phyloP scores from a whole-genome alignment of 164 flowering plant genomes.

The Dillenia suffruticosa region DNA sequence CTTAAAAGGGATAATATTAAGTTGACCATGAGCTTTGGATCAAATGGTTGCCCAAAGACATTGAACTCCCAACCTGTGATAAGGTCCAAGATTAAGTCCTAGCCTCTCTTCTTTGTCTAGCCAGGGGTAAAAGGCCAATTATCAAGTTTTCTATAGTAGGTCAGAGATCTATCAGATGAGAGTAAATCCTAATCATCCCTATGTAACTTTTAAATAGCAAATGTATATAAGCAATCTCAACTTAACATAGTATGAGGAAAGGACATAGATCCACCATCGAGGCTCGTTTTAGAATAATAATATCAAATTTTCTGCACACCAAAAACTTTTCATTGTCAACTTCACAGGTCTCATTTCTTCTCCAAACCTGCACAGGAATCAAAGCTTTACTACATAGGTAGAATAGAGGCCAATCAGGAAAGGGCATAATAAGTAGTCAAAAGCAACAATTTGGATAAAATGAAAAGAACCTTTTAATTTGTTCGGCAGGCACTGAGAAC shows the following conservation, averaged over 20 bases:
- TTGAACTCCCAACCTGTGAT: no score
- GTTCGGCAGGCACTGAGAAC: constrained; percentile 84
- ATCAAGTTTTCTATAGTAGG: no score
- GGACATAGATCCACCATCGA: neutral
- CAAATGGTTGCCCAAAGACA: no score
- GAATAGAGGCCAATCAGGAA: neutral
- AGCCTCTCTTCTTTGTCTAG: no score
- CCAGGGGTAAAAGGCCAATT: no score
- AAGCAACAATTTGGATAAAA: neutral
- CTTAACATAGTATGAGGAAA: no score
- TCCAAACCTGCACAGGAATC: constrained; percentile 69
- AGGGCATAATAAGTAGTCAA: neutral
- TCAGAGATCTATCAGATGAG: no score
- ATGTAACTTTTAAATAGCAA: no score
- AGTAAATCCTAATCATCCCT: no score
- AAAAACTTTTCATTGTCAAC: constrained; percentile 85
- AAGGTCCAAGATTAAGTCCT: no score
- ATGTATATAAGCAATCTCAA: no score
- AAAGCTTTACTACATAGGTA: neutral
- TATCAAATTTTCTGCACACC: constrained; percentile 41
- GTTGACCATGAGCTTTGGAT: neutral
- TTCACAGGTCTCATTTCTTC: constrained; percentile 99
- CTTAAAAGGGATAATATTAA: neutral
- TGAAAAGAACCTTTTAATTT: constrained; percentile 67
- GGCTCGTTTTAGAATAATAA: neutral